These are phyloP conservation scores for Limonomyces culmigenus DNA, from an alignment of 1,284 basidiomycete species.

Conservation along the genomic window DNA sequence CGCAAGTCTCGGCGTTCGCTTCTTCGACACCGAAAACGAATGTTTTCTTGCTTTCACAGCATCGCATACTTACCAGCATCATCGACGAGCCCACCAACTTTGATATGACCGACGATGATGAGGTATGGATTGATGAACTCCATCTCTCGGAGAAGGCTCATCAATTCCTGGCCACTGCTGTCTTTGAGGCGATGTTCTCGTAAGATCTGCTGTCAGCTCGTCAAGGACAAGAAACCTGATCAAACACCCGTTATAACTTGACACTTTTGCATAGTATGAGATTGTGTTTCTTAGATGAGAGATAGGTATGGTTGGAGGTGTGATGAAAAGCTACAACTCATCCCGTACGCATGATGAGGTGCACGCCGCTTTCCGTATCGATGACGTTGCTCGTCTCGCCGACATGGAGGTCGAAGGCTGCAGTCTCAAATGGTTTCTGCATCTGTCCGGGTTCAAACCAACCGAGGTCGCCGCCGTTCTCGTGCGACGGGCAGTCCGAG, in stretches of 20 bases:
- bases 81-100: constrained; percentile 16
- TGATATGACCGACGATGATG: constrained; percentile 14
- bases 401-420: constrained; percentile 66
- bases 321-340: no score
- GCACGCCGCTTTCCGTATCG: constrained; percentile 91
- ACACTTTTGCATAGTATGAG: no score
- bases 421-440: constrained; percentile 97
- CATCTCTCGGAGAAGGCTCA: constrained; percentile 18
- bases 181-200: no score
- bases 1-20: constrained; percentile 11
- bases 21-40: constrained; percentile 8
- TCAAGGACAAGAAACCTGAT: no score
- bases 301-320: no score
- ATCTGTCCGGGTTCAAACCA: constrained; percentile 80
- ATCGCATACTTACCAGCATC: constrained; percentile 14
- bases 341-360: constrained; percentile 82
- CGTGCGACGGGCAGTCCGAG: constrained; percentile 81
- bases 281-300: no score
- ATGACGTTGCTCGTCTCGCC: constrained; percentile 79
- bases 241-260: no score
- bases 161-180: constrained; percentile 12
- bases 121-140: constrained; percentile 19
- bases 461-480: constrained; percentile 72
- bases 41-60: constrained; percentile 16
- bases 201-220: no score